These are phyloP conservation scores for Pholiota adiposa DNA, from an alignment of 1,284 basidiomycete species.

Conservation along the genomic window DNA sequence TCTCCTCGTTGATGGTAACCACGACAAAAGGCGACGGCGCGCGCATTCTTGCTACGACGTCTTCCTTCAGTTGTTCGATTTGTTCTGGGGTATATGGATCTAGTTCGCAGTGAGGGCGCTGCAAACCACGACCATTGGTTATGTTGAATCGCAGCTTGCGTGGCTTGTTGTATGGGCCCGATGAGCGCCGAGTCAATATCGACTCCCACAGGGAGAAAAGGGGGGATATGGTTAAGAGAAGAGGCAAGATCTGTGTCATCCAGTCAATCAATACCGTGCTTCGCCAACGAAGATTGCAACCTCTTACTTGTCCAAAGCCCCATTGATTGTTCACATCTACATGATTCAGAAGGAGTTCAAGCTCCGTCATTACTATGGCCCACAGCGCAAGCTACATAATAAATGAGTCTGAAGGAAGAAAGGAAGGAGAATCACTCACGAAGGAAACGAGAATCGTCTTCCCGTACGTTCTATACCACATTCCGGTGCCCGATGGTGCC, in stretches of 20 bases:
- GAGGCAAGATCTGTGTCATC: slow-evolving; percentile 23
- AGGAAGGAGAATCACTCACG: slow-evolving; percentile 5
- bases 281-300: neutral
- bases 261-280: neutral
- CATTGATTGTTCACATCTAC: slow-evolving; percentile 21
- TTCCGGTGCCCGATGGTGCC: slow-evolving; percentile 23
- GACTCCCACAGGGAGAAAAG: slow-evolving; percentile 26
- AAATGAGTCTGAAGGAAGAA: neutral
- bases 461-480: slow-evolving; percentile 25
- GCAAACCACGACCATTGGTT: slow-evolving; percentile 18
- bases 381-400: slow-evolving; percentile 21
- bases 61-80: slow-evolving; percentile 13
- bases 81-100: slow-evolving; percentile 18
- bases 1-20: slow-evolving; percentile 25
- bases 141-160: slow-evolving; percentile 25
- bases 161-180: slow-evolving; percentile 21
- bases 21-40: slow-evolving; percentile 26
- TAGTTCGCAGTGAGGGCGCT: slow-evolving; percentile 22
- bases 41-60: slow-evolving; percentile 11
- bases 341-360: slow-evolving; percentile 21
- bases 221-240: slow-evolving; percentile 27
- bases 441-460: slow-evolving; percentile 22
- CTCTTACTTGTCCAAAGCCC: slow-evolving; percentile 29
- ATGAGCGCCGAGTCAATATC: slow-evolving; percentile 20
- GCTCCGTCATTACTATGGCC: slow-evolving; percentile 30